Percentiles rank a stretch among this genome's conserved stretches.
Evolutionary conservation across 768 basidiomycete genomes (phyloP).

Genomic region (Amylocystis lapponica): DNA sequence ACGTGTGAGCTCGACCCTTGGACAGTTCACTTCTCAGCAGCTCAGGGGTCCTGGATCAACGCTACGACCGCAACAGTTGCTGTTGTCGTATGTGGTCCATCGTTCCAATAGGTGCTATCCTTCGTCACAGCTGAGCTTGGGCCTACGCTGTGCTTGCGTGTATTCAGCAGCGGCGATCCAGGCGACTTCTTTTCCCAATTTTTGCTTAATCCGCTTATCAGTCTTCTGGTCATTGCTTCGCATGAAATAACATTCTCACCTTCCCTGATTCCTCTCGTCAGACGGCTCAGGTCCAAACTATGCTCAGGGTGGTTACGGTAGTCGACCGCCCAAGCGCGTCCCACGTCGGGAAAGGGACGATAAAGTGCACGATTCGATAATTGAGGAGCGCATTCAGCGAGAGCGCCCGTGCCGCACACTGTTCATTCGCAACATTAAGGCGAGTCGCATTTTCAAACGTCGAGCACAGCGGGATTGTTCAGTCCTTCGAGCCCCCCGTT

Average conservation of each 20-base stretch:
- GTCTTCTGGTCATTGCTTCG: not conserved
- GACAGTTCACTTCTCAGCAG: not conserved
- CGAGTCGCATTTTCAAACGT: slow-evolving; percentile 41
- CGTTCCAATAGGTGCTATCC: too few species aligned
- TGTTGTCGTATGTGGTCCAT: not conserved
- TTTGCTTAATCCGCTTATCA: slow-evolving; percentile 1
- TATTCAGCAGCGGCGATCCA: not conserved
- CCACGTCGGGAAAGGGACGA: slow-evolving; percentile 77
- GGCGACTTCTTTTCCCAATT: not conserved
- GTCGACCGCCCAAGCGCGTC: slow-evolving; percentile 38
- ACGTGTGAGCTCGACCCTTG: slow-evolving; percentile 11
- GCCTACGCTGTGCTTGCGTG: not conserved
- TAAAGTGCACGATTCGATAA: slow-evolving; percentile 85
- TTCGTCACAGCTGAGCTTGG: not conserved
- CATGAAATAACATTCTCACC: slow-evolving; percentile 13
- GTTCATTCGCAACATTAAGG: slow-evolving; percentile 98
- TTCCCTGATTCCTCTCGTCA: slow-evolving; percentile 37
- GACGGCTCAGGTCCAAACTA: slow-evolving; percentile 56
- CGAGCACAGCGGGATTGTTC: too few species aligned
- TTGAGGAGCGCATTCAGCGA: slow-evolving; percentile 89
- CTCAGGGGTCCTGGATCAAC: not conserved
- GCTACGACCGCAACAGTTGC: not conserved
- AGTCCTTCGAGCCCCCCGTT: not conserved
- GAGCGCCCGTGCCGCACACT: slow-evolving; percentile 94
- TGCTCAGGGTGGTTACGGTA: slow-evolving; percentile 41